phyloP scores from a whole-genome alignment of 257 asterid species.

The Voacanga thouarsii region DNA sequence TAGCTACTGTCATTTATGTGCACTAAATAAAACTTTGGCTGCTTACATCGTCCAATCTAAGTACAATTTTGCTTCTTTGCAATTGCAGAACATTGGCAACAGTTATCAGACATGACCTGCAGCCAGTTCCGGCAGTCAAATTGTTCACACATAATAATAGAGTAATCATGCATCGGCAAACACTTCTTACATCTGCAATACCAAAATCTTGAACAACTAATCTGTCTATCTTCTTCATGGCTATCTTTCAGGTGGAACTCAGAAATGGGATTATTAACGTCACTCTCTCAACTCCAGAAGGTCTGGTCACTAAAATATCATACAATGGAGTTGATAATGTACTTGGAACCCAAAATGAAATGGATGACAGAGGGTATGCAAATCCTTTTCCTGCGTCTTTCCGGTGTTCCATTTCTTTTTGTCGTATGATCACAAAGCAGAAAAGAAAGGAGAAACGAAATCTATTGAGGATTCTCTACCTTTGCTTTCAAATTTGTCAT shows the following conservation, averaged over 20 bases:
- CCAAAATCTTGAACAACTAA: not conserved
- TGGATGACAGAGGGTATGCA: conserved; percentile 48
- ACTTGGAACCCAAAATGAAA: conserved; percentile 29
- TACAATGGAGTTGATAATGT: conserved; percentile 45
- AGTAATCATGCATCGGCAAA: not conserved
- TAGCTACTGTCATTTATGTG: not conserved
- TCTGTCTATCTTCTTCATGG: no score
- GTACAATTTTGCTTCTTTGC: no score
- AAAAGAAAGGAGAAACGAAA: no score
- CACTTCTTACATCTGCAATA: not conserved
- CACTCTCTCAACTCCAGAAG: conserved; percentile 42
- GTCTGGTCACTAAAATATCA: conserved; percentile 38
- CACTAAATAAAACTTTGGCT: no score
- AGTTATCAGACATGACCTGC: not conserved
- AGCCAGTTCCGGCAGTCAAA: not conserved
- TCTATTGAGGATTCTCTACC: no score
- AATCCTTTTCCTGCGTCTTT: not conserved
- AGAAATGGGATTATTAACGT: conserved; percentile 53
- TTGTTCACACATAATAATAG: not conserved
- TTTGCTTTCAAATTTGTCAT: not conserved
- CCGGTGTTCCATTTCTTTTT: not conserved
- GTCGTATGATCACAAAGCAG: not conserved
- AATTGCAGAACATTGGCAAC: not conserved
- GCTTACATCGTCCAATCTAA: no score
- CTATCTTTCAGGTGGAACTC: conserved; percentile 43